Evolutionary conservation across 768 basidiomycete species (phyloP), one percentile per base, ranked within the genome.

Genomic region (Phaeotremella fagi): DNA sequence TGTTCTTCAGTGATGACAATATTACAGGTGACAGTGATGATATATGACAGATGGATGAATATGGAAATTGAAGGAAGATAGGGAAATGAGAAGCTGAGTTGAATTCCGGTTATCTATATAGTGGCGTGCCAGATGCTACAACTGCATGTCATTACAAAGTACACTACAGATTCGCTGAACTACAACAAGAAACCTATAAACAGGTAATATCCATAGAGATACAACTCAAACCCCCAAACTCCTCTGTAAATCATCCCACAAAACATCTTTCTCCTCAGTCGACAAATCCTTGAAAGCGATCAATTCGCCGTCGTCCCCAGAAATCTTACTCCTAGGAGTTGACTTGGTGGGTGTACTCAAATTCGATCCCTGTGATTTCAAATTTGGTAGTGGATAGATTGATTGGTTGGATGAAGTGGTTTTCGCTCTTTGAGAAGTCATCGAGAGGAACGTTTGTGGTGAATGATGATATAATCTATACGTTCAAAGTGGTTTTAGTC

Each of bases 401-500:
- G 28, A 36, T 12, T 48, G 27, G 2, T n/a, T 53, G 22, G 59
- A 55, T 16, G 60, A 28, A 12, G 68, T 63, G 9, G 57, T 54
- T 4, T 54, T 27, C 0, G 68, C 53, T 23, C 65, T 46, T 50
- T 67, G 63, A 11, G 65, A 45, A 9, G 63, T 67, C 52, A 67
- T 57, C 18, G 61, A 64, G 6, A 61, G 37, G 60, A 70, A 70
- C 1, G 68, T 67, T 16, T 67, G 63, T 16, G 37, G 58, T 9
- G 68, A 70, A 51, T 67, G 60, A 29, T 65, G 55, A 28, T 64
- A 65, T 24, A 70, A 48, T 27, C 68, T 70, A 35, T 3, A 11
- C 11, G 22, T 14, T 25, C 48, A 46, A 22, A 23, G 33, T 12
- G 22, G 23, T 37, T 33, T n/a, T n/a, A n/a, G n/a, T n/a, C n/a